Percentiles rank a stretch among this genome's conserved stretches.
Evolutionary conservation across 345 rosid genomes (phyloP).

Genomic region (Pseudoturritis turrita): DNA sequence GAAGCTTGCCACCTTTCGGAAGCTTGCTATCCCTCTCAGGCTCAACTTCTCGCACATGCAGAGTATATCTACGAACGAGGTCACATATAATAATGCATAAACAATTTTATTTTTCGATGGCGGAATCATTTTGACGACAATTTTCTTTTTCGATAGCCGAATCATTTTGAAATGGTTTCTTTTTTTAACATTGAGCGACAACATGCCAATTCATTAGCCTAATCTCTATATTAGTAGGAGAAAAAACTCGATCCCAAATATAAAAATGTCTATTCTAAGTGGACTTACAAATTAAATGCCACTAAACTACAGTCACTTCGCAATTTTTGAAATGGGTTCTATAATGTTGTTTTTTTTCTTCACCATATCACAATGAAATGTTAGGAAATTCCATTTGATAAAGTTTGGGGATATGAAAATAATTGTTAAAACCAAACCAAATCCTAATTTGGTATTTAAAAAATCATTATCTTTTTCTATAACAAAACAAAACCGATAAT

Average conservation of each 20-base stretch:
- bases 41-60: not conserved
- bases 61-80: not conserved
- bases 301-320: too few relatives aligned
- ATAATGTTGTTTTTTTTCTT: not conserved
- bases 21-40: not conserved
- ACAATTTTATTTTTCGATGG: not conserved
- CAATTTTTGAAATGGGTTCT: not conserved
- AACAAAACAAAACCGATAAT: not conserved
- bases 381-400: too few relatives aligned
- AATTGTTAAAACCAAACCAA: not conserved
- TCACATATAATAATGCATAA: not conserved
- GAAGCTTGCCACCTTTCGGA: not conserved
- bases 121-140: not conserved
- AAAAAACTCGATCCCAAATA: too few relatives aligned
- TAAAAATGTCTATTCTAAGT: too few relatives aligned
- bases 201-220: too few relatives aligned
- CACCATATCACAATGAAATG: too few relatives aligned
- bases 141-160: too few relatives aligned
- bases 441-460: not conserved
- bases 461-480: not conserved
- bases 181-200: too few relatives aligned
- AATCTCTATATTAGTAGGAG: too few relatives aligned
- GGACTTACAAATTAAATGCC: too few relatives aligned
- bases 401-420: too few relatives aligned
- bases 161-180: too few relatives aligned